Conservation (phyloP, 306 rosid species). For the Rubus idaeus region DNA sequence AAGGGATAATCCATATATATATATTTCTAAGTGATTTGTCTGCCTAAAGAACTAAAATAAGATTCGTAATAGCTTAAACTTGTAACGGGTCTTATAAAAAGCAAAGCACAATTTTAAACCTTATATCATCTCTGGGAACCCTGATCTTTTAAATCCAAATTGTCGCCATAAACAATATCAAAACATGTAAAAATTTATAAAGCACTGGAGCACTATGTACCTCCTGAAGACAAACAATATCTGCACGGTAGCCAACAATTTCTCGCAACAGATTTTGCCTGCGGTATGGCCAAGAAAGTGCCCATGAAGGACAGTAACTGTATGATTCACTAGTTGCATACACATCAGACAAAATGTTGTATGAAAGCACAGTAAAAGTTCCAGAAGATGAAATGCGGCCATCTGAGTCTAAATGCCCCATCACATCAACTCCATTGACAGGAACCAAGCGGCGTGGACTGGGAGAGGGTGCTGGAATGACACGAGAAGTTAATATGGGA, state of each 20-base stretch:
- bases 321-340: constrained; percentile 76
- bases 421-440: constrained; percentile 62
- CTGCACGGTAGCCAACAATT: constrained; percentile 92
- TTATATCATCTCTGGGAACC: neutral
- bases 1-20: neutral
- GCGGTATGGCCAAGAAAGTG: constrained; percentile 99
- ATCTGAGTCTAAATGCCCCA: constrained; percentile 76
- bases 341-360: constrained; percentile 86
- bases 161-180: neutral
- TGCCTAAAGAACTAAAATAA: neutral
- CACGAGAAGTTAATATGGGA: constrained; percentile 75
- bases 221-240: constrained; percentile 99
- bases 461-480: constrained; percentile 95
- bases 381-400: constrained; percentile 69
- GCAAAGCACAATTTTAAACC: neutral
- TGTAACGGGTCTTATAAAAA: neutral
- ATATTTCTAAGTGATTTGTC: neutral
- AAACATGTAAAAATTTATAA: constrained; percentile 14
- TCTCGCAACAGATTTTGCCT: constrained; percentile 92
- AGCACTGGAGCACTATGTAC: constrained; percentile 40
- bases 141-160: neutral
- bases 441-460: constrained; percentile 70
- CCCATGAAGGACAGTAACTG: constrained; percentile 96
- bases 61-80: neutral
- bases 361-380: constrained; percentile 86